Evolutionary conservation across 768 basidiomycete species (phyloP), one percentile per base, ranked within the genome.

Genomic region (Amanita subjunquillea): DNA sequence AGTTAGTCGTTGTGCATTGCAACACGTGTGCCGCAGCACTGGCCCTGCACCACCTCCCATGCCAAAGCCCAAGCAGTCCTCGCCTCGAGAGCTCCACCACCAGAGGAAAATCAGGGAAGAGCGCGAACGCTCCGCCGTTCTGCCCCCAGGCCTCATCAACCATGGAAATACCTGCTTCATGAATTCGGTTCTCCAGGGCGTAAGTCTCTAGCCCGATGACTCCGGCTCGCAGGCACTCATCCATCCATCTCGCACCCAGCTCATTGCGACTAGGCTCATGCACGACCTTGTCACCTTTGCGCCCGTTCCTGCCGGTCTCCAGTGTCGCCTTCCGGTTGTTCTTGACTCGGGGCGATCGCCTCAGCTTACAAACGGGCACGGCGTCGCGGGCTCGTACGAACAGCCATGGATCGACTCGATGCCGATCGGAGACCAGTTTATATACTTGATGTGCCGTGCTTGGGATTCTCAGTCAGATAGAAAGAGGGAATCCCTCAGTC

Each of bases 81-180:
- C 82, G 4, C 75, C 82, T 1, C 83, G 85, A 64, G 85, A 87
- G 58, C 55, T 80, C 40, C 80, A 83, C 67, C 69, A 68, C 56
- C 79, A 77, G 22, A 69, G 77, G 49, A 80, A 72, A 58, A 72
- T 73, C 49, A 72, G 76, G 59, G 84, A 87, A 63, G 85, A 87
- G 58, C 69, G 71, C 47, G 85, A 85, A 62, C 71, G 66, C 60
- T 65, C 68, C 5, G 82, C 82, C 0, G 70, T 76, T 39, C 69
- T 88, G 8, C 87, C 87, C 0, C 85, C 87, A 3, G 87, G 87
- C 5, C 72, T 91, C 22, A 61, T 80, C 42, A 91, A 91, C 63
- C 85, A 89, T 69, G 85, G 86, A 40, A 90, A 90, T 64, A 95
- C 92, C 0, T 97, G 93, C 68, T 97, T 93, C 68, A 90, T 94